Evolutionary conservation across 1,284 basidiomycete species (phyloP).

Genomic region (Ustilago sp.): DNA sequence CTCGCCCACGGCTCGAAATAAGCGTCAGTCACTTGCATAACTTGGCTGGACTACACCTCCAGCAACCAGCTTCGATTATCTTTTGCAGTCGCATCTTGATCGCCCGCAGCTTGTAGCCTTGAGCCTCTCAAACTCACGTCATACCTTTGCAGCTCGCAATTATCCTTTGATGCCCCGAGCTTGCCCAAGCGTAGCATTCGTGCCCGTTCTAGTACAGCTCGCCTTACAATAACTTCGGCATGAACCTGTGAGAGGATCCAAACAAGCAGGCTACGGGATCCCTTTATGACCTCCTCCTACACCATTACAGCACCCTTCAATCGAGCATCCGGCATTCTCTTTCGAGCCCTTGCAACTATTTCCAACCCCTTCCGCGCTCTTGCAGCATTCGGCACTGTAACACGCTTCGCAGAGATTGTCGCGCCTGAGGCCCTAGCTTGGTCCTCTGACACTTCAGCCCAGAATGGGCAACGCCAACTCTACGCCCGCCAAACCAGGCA

Average conservation of each 20-base stretch:
- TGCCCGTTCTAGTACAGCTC: not conserved
- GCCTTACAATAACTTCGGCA: conserved; percentile 4
- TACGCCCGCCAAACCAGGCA: conserved; percentile 23
- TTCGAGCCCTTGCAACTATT: not conserved
- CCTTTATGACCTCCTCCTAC: not conserved
- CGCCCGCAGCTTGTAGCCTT: not conserved
- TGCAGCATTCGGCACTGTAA: too few species aligned
- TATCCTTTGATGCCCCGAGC: conserved; percentile 1
- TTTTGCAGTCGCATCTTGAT: not conserved
- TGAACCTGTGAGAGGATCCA: conserved; percentile 8
- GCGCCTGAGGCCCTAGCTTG: not conserved
- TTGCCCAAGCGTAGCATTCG: not conserved
- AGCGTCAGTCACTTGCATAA: not conserved
- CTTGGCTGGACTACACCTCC: not conserved
- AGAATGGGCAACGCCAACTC: conserved; percentile 50
- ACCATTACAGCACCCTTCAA: not conserved
- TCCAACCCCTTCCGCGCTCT: not conserved
- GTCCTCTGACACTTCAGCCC: not conserved
- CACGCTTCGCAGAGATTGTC: too few species aligned
- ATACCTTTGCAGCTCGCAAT: not conserved
- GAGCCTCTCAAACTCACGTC: not conserved
- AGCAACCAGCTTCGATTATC: not conserved
- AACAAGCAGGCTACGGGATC: not conserved
- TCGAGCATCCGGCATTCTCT: not conserved
- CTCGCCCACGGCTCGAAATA: not conserved